Conservation (phyloP, 73 alveolate genomes). For the Loxodes magnus region DNA sequence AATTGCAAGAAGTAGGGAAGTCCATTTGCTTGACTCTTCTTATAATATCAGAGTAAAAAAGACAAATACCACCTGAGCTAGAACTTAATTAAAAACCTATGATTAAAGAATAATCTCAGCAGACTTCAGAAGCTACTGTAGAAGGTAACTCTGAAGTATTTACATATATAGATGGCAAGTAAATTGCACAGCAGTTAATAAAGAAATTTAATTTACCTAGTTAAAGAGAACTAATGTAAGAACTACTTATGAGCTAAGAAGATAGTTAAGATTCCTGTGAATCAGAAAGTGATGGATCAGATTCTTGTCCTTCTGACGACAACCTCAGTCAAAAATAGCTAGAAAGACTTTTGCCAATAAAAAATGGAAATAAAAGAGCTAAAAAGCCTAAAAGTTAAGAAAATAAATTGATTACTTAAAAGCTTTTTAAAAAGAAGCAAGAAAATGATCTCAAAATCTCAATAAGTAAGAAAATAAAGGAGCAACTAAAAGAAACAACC, state of each 20-base stretch:
- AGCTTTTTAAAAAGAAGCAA: neutral
- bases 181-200: constrained; percentile 22
- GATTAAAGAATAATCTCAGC: constrained; percentile 34
- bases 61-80: too few relatives aligned
- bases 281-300: constrained; percentile 71
- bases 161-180: constrained; percentile 23
- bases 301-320: constrained; percentile 80
- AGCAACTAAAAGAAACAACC: too few relatives aligned
- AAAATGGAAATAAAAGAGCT: neutral
- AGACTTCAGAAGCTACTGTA: constrained; percentile 19
- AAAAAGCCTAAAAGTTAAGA: neutral
- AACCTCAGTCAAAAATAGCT: constrained; percentile 62
- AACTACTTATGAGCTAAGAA: constrained; percentile 33
- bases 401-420: neutral
- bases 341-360: constrained; percentile 49
- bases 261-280: constrained; percentile 51
- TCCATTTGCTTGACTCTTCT: constrained; percentile 64
- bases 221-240: constrained; percentile 28
- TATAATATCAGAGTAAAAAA: too few relatives aligned
- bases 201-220: neutral
- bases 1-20: constrained; percentile 63
- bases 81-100: too few relatives aligned
- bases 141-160: constrained; percentile 14
- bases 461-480: too few relatives aligned
- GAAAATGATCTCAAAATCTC: too few relatives aligned